Evolutionary conservation across 805 yeast genomes (phyloP).

Genomic region (Groenewaldozyma salmanticensis): DNA sequence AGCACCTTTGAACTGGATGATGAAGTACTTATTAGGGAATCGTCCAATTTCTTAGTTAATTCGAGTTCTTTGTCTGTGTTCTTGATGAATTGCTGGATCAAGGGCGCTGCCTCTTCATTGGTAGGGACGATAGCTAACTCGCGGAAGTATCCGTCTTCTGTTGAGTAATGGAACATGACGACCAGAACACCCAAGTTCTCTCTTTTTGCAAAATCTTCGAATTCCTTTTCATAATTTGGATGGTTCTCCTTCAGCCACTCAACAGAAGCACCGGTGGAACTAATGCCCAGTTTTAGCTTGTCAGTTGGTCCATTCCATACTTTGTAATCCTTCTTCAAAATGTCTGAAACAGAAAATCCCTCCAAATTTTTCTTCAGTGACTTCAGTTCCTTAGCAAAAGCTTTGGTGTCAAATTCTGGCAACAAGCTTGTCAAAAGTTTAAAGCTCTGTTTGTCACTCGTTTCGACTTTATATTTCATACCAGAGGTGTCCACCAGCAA

Average conservation of each 20-base stretch:
- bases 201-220: constrained; percentile 25
- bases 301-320: constrained; percentile 38
- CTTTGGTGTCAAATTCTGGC: constrained; percentile 14
- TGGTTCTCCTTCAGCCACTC: constrained; percentile 37
- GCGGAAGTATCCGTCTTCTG: constrained; percentile 31
- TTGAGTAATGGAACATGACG: constrained; percentile 40
- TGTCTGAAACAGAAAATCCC: constrained; percentile 50
- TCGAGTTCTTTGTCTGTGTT: constrained; percentile 21
- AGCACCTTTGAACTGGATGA: constrained; percentile 9
- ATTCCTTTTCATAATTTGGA: constrained; percentile 22
- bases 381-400: constrained; percentile 29
- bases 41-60: constrained; percentile 15
- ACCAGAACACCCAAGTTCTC: constrained; percentile 33
- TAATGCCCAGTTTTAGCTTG: constrained; percentile 50
- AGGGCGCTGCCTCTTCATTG: constrained; percentile 15
- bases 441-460: constrained; percentile 42
- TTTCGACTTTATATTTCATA: constrained; percentile 50
- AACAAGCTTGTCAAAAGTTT: constrained; percentile 26
- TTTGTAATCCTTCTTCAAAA: constrained; percentile 79
- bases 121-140: constrained; percentile 31
- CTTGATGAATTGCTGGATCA: constrained; percentile 13
- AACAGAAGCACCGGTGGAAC: constrained; percentile 60
- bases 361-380: constrained; percentile 51
- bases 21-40: too few species aligned
- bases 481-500: constrained; percentile 68